phyloP scores from a whole-genome alignment of 306 rosid genomes.

The Malus sylvestris region DNA sequence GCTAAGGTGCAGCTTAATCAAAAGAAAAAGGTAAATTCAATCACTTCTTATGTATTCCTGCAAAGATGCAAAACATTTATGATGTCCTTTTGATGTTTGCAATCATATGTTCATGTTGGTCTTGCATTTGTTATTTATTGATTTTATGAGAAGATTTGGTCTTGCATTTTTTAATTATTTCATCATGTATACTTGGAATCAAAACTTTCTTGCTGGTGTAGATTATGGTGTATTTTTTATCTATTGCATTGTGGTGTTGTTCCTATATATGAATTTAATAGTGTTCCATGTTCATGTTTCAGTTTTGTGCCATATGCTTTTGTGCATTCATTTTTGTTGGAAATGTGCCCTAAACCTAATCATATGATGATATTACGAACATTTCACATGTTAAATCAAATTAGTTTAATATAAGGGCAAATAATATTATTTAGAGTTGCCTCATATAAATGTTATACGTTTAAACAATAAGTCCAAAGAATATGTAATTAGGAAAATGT shows the following conservation, averaged over 20 bases:
- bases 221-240: constrained; percentile 4
- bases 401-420: no score
- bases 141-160: background rate
- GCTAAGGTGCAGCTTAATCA: constrained; percentile 75
- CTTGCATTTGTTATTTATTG: background rate
- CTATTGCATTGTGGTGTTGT: constrained; percentile 8
- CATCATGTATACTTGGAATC: background rate
- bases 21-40: constrained; percentile 71
- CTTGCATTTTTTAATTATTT: background rate
- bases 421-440: no score
- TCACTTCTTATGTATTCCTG: background rate
- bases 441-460: no score
- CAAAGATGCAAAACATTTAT: background rate
- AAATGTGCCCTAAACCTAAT: no score
- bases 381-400: no score
- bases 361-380: no score
- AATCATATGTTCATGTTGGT: background rate
- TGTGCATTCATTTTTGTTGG: background rate
- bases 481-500: no score
- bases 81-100: background rate
- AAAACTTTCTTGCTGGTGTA: background rate
- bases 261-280: background rate
- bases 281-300: constrained; percentile 9
- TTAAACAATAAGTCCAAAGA: no score
- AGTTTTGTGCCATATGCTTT: background rate